These are phyloP conservation scores for Ramalina peruviana DNA, from an alignment of 495 filamentous ascomycete genomes.

Conservation along the genomic window DNA sequence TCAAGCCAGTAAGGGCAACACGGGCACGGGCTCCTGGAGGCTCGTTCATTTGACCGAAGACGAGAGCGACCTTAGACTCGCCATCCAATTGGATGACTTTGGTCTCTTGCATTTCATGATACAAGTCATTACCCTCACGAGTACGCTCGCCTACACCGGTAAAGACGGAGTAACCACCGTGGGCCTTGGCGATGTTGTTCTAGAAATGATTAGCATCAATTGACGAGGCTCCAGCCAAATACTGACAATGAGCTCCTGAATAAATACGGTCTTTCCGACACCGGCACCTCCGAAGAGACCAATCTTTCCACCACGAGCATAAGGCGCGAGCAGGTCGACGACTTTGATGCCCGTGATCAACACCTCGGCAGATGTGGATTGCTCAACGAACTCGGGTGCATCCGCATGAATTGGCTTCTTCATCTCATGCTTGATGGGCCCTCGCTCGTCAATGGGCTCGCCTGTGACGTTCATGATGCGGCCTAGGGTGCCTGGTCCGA, in stretches of 20 bases:
- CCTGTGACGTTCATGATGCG: conserved; percentile 99
- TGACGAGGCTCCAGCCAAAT: background rate
- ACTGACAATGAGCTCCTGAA: conserved; percentile 92
- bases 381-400: conserved; percentile 76
- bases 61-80: conserved; percentile 97
- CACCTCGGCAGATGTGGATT: conserved; percentile 91
- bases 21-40: conserved; percentile 98
- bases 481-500: conserved; percentile 86
- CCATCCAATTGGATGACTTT: conserved; percentile 98
- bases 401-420: conserved; percentile 85
- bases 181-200: conserved; percentile 99
- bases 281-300: conserved; percentile 99
- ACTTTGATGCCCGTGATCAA: conserved; percentile 99
- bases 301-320: conserved; percentile 99
- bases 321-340: conserved; percentile 94
- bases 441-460: conserved; percentile 99
- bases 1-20: conserved; percentile 90
- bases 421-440: conserved; percentile 87
- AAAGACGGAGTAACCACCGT: conserved; percentile 99
- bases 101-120: conserved; percentile 99
- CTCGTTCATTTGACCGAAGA: conserved; percentile 99
- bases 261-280: conserved; percentile 99
- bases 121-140: conserved; percentile 99
- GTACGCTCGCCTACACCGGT: conserved; percentile 99
- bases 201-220: conserved; percentile 15